A percentile compares a stretch with the other conserved stretches of the same genome.
phyloP scores from a whole-genome alignment of 306 rosid genomes.

The Fragaria ananassa region DNA sequence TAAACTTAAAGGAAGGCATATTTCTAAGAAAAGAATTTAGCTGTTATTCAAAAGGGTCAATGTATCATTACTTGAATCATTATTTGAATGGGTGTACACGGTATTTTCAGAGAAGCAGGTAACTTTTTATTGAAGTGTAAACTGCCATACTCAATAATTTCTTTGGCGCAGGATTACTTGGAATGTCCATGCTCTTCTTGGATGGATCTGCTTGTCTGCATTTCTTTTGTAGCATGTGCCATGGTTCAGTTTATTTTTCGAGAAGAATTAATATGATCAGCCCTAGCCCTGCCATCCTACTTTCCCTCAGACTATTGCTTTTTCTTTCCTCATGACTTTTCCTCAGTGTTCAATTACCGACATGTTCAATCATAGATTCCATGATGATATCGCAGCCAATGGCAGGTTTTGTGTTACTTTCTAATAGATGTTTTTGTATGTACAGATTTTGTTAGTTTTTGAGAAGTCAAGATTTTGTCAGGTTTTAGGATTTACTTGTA shows the following conservation, averaged over 20 bases:
- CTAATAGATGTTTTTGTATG: constrained; percentile 39
- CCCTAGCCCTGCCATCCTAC: constrained; percentile 74
- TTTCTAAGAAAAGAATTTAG: constrained; percentile 13
- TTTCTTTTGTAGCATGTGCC: constrained; percentile 85
- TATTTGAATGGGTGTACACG: constrained; percentile 51
- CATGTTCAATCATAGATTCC: constrained; percentile 77
- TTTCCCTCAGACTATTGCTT: constrained; percentile 73
- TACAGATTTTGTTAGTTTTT: constrained; percentile 27
- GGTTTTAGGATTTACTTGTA: constrained; percentile 16
- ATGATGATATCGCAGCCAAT: constrained; percentile 60
- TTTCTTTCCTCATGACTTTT: constrained; percentile 88
- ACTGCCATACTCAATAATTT: constrained; percentile 71
- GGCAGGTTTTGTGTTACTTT: constrained; percentile 83
- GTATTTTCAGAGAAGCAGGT: constrained; percentile 48
- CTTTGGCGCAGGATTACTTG: constrained; percentile 93
- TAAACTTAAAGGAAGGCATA: background rate
- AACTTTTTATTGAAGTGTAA: constrained; percentile 36
- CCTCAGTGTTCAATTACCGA: constrained; percentile 86
- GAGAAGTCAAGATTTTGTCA: constrained; percentile 27
- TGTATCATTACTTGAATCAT: constrained; percentile 38
- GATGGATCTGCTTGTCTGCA: constrained; percentile 79
- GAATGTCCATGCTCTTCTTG: constrained; percentile 86
- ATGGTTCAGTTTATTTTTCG: constrained; percentile 71
- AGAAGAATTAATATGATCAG: constrained; percentile 72
- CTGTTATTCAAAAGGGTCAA: constrained; percentile 48